A percentile compares a stretch with the other conserved stretches of the same genome.
Conservation (phyloP, 441 rosid species). For the Adansonia gregorii region DNA sequence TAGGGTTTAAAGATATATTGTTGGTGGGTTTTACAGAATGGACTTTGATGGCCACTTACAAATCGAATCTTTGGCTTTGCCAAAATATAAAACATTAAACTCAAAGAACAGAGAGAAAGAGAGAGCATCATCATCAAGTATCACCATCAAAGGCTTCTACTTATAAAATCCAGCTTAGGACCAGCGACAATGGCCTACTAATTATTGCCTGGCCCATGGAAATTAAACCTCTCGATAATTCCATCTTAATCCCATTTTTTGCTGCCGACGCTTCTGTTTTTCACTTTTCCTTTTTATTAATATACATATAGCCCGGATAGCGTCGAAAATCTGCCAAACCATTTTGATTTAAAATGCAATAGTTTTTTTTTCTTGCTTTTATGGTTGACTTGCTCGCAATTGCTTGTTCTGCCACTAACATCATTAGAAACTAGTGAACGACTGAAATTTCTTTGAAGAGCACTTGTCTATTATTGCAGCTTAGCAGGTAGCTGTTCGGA, state of each 20-base stretch:
- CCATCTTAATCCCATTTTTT: slow-evolving; percentile 10
- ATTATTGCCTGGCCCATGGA: slow-evolving; percentile 42
- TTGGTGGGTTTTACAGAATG: slow-evolving; percentile 44
- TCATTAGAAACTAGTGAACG: background rate
- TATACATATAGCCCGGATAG: background rate
- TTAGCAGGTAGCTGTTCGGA: background rate
- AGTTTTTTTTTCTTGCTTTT: background rate
- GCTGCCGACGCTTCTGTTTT: slow-evolving; percentile 23
- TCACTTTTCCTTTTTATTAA: background rate
- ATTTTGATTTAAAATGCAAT: background rate
- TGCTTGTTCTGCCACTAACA: slow-evolving; percentile 31
- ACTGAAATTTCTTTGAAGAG: background rate
- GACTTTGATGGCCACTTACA: slow-evolving; percentile 19
- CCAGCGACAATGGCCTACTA: slow-evolving; percentile 41
- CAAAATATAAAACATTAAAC: slow-evolving; percentile 16
- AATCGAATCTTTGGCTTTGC: slow-evolving; percentile 30
- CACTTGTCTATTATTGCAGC: background rate
- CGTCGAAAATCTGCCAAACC: background rate
- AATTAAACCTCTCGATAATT: background rate
- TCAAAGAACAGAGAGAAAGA: background rate
- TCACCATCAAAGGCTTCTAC: slow-evolving; percentile 29
- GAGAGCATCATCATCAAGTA: background rate
- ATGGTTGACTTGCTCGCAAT: background rate
- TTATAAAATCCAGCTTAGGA: slow-evolving; percentile 35
- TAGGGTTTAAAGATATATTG: slow-evolving; percentile 27